phyloP scores from a whole-genome alignment of 371 early-diverging fungal genomes.

The Thermomucor indicae-seudaticae region DNA sequence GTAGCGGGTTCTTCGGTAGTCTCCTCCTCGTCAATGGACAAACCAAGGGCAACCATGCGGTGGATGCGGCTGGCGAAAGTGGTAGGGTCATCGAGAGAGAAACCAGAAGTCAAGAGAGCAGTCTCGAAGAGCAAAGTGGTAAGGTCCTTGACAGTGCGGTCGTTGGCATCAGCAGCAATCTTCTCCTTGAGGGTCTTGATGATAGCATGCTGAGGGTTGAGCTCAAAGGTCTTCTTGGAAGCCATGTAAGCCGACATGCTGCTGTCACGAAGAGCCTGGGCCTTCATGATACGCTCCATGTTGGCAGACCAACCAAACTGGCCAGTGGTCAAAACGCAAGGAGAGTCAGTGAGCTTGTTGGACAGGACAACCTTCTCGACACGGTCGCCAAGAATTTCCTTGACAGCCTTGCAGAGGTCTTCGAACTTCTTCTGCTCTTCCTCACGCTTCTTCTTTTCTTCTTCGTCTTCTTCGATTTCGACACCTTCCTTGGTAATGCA shows the following conservation, averaged over 20 bases:
- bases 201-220: constrained; percentile 95
- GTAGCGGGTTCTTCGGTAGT: constrained; percentile 40
- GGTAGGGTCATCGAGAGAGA: constrained; percentile 93
- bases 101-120: constrained; percentile 94
- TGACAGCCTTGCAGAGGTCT: constrained; percentile 78
- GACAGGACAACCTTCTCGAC: constrained; percentile 98
- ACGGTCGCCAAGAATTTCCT: constrained; percentile 93
- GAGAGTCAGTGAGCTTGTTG: constrained; percentile 91
- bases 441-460: constrained; percentile 89
- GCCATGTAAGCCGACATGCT: constrained; percentile 97
- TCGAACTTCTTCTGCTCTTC: constrained; percentile 82
- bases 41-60: constrained; percentile 97
- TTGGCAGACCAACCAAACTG: constrained; percentile 99
- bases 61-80: constrained; percentile 94
- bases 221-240: constrained; percentile 97
- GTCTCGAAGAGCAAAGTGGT: constrained; percentile 93
- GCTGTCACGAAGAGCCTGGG: constrained; percentile 96
- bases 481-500: constrained; percentile 98
- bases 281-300: constrained; percentile 99
- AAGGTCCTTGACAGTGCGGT: constrained; percentile 96
- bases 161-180: constrained; percentile 88
- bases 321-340: constrained; percentile 97
- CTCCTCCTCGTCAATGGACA: constrained; percentile 83
- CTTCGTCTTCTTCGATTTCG: constrained; percentile 97
- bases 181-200: constrained; percentile 89